These are phyloP conservation scores for Fusarium oxysporum DNA, from an alignment of 2,329 filamentous ascomycete species.

Conservation along the genomic window DNA sequence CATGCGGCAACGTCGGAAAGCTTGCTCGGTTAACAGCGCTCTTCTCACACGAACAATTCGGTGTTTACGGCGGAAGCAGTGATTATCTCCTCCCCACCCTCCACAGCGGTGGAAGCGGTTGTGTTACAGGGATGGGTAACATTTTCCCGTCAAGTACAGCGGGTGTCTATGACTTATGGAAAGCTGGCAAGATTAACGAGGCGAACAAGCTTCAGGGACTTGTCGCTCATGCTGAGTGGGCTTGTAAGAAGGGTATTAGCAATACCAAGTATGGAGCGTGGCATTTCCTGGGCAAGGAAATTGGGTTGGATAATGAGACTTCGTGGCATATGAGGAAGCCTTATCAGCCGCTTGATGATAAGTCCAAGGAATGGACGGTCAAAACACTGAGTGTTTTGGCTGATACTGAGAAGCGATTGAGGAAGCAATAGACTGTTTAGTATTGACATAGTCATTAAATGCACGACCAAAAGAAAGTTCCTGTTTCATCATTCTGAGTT, in stretches of 20 bases:
- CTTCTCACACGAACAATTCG: conserved; percentile 54
- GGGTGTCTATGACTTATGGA: conserved; percentile 56
- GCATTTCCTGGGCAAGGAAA: conserved; percentile 53
- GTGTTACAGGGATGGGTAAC: conserved; percentile 60
- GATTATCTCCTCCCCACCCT: conserved; percentile 58
- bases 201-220: conserved; percentile 55
- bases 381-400: conserved; percentile 54
- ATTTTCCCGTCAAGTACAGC: conserved; percentile 59
- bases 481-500: rapidly evolving
- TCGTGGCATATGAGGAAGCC: conserved; percentile 58
- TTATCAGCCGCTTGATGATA: conserved; percentile 53
- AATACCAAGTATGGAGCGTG: conserved; percentile 60
- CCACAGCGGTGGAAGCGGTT: conserved; percentile 54
- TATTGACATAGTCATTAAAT: rapidly evolving
- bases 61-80: conserved; percentile 57
- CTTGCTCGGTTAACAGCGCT: conserved; percentile 67
- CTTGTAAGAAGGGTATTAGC: conserved; percentile 61
- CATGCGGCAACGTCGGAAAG: conserved; percentile 76
- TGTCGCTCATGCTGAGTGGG: conserved; percentile 61
- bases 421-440: background rate
- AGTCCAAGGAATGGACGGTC: conserved; percentile 56
- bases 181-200: conserved; percentile 51
- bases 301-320: conserved; percentile 51
- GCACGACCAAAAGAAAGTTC: rapidly evolving
- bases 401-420: conserved; percentile 45